Percentiles rank a stretch among this genome's conserved stretches.
These are phyloP conservation scores for Diutina mesorugosa DNA, from an alignment of 1,139 yeast species.

Conservation along the genomic window DNA sequence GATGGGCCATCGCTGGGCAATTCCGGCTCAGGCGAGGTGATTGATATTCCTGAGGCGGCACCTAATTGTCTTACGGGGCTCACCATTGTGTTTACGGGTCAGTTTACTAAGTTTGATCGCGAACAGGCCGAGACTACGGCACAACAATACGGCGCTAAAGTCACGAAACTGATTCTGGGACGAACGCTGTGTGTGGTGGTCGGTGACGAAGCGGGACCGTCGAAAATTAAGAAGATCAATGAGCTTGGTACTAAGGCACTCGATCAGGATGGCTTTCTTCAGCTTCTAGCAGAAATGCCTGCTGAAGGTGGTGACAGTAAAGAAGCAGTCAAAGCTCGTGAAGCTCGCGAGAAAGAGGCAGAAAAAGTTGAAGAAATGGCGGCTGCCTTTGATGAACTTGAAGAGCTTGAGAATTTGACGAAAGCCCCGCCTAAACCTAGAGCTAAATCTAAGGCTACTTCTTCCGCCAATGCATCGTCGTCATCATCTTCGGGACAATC, in stretches of 20 bases:
- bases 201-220: conserved; percentile 96
- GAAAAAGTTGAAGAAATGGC: conserved; percentile 38
- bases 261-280: conserved; percentile 75
- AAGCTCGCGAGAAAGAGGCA: conserved; percentile 60
- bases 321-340: conserved; percentile 57
- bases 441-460: conserved; percentile 5
- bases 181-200: conserved; percentile 82
- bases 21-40: neutral
- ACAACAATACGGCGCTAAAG: conserved; percentile 82
- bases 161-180: conserved; percentile 74
- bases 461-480: conserved; percentile 4
- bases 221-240: conserved; percentile 72
- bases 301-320: conserved; percentile 82
- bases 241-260: conserved; percentile 66
- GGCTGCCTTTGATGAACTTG: conserved; percentile 7
- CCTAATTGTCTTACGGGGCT: conserved; percentile 78
- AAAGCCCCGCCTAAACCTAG: conserved; percentile 4
- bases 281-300: conserved; percentile 69
- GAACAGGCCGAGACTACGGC: conserved; percentile 67
- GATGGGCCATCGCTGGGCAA: neutral
- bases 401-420: conserved; percentile 3
- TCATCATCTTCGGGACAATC: neutral
- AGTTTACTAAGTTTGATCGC: conserved; percentile 67
- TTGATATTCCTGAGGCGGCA: conserved; percentile 51
- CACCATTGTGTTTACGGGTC: conserved; percentile 90